Evolutionary conservation across 345 rosid species (phyloP).

Genomic region (Dipteronia dyeriana): DNA sequence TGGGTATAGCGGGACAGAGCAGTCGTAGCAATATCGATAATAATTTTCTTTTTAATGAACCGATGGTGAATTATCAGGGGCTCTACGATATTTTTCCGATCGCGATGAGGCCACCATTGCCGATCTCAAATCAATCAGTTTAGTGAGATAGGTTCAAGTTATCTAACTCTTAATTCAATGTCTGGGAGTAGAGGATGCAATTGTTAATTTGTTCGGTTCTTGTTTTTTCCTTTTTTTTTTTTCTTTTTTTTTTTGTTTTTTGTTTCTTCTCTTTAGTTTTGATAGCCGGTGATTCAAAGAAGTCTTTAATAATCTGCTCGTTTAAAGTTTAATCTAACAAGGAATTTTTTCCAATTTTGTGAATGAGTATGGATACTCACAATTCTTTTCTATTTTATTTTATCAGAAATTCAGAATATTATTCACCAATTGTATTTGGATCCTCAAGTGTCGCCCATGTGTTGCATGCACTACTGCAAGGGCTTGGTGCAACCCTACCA

Average conservation of each 20-base stretch:
- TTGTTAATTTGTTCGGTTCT: not conserved
- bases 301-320: too few species aligned
- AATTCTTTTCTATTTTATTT: not conserved
- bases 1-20: not conserved
- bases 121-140: too few species aligned
- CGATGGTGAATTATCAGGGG: too few species aligned
- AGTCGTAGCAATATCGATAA: too few species aligned
- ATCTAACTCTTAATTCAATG: not conserved
- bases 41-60: too few species aligned
- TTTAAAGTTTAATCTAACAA: too few species aligned
- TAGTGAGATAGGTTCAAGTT: too few species aligned
- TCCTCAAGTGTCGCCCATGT: not conserved
- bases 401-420: not conserved
- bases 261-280: not conserved
- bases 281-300: not conserved
- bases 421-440: not conserved
- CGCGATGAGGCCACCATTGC: too few species aligned
- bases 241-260: too few species aligned
- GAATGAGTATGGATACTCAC: not conserved
- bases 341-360: too few species aligned
- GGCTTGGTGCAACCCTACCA: not conserved
- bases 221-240: too few species aligned
- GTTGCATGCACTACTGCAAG: conserved; percentile 5
- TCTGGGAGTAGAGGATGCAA: not conserved
- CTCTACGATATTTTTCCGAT: too few species aligned